These are phyloP conservation scores for Saturnispora bothae DNA, from an alignment of 805 yeast genomes.

Conservation along the genomic window DNA sequence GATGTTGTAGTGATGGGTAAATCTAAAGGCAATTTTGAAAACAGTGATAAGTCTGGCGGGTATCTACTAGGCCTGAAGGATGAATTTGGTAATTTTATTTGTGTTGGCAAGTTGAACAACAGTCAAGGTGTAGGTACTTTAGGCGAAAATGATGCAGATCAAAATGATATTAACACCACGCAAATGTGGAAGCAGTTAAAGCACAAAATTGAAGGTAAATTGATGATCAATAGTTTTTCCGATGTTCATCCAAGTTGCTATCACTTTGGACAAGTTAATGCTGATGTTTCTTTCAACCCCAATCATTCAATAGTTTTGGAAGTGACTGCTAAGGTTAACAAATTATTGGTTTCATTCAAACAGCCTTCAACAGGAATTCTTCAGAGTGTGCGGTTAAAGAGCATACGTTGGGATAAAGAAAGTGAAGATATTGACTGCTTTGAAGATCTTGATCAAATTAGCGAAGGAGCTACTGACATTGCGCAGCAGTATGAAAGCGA, in stretches of 20 bases:
- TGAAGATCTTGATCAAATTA: not conserved
- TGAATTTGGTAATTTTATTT: not conserved
- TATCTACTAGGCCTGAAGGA: slow-evolving; percentile 4
- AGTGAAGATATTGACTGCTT: slow-evolving; percentile 5
- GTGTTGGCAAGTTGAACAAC: slow-evolving; percentile 7
- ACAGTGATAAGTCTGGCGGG: not conserved
- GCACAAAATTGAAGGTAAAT: slow-evolving; percentile 48
- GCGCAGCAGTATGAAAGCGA: slow-evolving; percentile 3
- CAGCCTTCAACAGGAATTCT: too few species aligned
- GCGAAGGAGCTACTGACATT: not conserved
- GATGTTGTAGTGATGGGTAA: slow-evolving; percentile 77
- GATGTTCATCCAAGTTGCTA: too few species aligned
- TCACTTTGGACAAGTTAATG: too few species aligned
- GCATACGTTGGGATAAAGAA: slow-evolving; percentile 3
- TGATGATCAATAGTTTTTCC: not conserved
- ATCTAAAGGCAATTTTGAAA: slow-evolving; percentile 4
- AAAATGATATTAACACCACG: not conserved
- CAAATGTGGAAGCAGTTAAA: slow-evolving; percentile 43
- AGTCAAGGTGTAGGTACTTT: slow-evolving; percentile 2
- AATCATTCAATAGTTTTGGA: slow-evolving; percentile 2
- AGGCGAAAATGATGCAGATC: too few species aligned
- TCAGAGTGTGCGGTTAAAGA: not conserved
- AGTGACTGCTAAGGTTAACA: not conserved
- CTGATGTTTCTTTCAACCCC: slow-evolving; percentile 29
- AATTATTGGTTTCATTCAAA: slow-evolving; percentile 9